Evolutionary conservation across 2,329 filamentous ascomycete species (phyloP).

Genomic region (Epicoccum nigrum): DNA sequence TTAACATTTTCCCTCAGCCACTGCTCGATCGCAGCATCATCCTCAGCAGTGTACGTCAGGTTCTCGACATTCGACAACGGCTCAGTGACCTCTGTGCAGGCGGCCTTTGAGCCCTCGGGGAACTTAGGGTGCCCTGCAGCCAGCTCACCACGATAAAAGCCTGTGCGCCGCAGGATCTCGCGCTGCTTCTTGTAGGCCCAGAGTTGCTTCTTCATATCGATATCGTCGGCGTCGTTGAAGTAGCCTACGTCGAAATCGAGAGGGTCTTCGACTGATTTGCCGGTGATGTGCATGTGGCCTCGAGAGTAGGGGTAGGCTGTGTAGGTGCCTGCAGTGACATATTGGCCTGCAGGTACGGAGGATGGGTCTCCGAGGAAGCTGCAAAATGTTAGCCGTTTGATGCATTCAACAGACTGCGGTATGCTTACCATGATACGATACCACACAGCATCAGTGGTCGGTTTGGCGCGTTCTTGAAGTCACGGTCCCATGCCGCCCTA

Average conservation of each 20-base stretch:
- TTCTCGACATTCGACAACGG: constrained; percentile 22
- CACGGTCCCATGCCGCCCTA: constrained; percentile 60
- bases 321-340: constrained; percentile 60
- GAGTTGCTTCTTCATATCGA: constrained; percentile 64
- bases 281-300: constrained; percentile 65
- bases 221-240: constrained; percentile 59
- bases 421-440: constrained; percentile 45
- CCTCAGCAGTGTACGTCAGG: constrained; percentile 34
- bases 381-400: constrained; percentile 4
- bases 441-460: constrained; percentile 58
- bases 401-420: too few species aligned
- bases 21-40: constrained; percentile 49
- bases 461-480: constrained; percentile 57
- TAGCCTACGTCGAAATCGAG: constrained; percentile 65
- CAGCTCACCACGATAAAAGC: constrained; percentile 56
- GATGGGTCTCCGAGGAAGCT: constrained; percentile 41
- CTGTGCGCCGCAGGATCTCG: constrained; percentile 63
- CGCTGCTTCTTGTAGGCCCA: constrained; percentile 72
- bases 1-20: constrained; percentile 46
- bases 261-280: constrained; percentile 51
- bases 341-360: constrained; percentile 52
- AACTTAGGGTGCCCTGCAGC: constrained; percentile 45
- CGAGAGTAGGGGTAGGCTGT: constrained; percentile 67
- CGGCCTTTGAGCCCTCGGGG: constrained; percentile 25
- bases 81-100: constrained; percentile 17